Evolutionary conservation across 805 yeast species (phyloP).

Genomic region (Candida maris): DNA sequence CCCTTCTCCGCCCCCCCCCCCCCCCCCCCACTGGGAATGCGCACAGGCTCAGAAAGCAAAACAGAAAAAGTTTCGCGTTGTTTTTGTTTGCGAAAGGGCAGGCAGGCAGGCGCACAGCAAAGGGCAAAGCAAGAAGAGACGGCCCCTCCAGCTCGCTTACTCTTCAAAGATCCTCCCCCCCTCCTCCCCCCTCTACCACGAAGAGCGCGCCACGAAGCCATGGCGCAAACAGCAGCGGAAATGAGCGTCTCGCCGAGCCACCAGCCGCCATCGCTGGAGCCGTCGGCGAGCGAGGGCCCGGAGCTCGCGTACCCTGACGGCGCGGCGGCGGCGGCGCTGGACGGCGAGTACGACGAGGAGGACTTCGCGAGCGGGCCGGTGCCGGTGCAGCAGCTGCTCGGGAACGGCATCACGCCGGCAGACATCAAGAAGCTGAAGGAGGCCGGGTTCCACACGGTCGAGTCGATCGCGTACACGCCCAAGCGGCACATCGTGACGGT

Average conservation of each 20-base stretch:
- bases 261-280: constrained; percentile 6
- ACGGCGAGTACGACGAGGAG: constrained; percentile 37
- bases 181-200: no score
- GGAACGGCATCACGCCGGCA: constrained; percentile 78
- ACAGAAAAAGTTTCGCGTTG: constrained; percentile 15
- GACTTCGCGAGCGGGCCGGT: constrained; percentile 46
- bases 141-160: background rate
- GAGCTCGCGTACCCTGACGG: constrained; percentile 23
- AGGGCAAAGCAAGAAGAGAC: constrained; percentile 4
- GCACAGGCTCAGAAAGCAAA: no score
- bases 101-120: constrained; percentile 2
- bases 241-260: constrained; percentile 9
- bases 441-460: constrained; percentile 85
- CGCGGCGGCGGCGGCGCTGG: no score
- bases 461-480: constrained; percentile 90
- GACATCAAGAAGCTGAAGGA: constrained; percentile 80
- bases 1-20: no score
- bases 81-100: constrained; percentile 9
- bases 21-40: no score
- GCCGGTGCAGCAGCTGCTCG: constrained; percentile 52
- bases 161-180: no score
- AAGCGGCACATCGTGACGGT: constrained; percentile 71
- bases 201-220: background rate
- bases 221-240: constrained; percentile 15
- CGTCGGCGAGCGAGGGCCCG: constrained; percentile 4